Base-by-base conservation (phyloP, 2,329 filamentous ascomycete genomes). In the Hymenoscyphus albidus region DNA sequence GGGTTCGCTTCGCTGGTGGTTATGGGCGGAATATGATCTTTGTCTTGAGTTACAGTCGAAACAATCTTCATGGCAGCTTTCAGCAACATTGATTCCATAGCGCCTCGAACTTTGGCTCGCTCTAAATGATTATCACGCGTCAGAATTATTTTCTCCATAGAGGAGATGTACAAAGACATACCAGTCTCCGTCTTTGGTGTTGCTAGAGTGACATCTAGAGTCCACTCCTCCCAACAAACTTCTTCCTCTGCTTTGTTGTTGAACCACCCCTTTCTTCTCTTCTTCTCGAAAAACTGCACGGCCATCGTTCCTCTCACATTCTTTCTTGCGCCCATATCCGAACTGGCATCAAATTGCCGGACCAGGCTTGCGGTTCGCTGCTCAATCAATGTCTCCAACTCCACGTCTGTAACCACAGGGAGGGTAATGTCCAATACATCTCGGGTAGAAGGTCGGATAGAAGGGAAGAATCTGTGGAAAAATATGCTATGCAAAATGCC, bases 201-300 rank as follows among this genome's bases (percentile, higher is more conserved):
- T 10, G 93, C 92, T 63, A 97, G 87, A n/a, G 93, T 96, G 60
- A 98, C 91, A 77, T 96, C 92, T 70, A 99, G 80, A 56, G 91
- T 92, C 95, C 95, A 99, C 74, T 87, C 88, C 82, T 98, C 95
- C 95, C 95, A 99, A 77, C 93, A 96, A 18, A 97, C 88, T 77
- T 97, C 93, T 76, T 98, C 93, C 70, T 97, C 94, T 31, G 87
- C 89, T 27, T 54, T 54, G 72, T 88, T 88, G 78, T 85, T 80
- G 70, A 93, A 89, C 77, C 91, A 88, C 76, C 91, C 93, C 81
- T 93, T 95, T 71, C 90, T 86, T 66, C 93, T 85, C 76, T 89
- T 90, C 83, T 94, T 95, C 80, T 99, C 94, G 71, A 96, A 96
- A 80, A 98, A 98, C 80, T 96, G 91, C 40, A 98, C 90, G 2